phyloP scores from a whole-genome alignment of 306 rosid species.

The Acacia acuminata region DNA sequence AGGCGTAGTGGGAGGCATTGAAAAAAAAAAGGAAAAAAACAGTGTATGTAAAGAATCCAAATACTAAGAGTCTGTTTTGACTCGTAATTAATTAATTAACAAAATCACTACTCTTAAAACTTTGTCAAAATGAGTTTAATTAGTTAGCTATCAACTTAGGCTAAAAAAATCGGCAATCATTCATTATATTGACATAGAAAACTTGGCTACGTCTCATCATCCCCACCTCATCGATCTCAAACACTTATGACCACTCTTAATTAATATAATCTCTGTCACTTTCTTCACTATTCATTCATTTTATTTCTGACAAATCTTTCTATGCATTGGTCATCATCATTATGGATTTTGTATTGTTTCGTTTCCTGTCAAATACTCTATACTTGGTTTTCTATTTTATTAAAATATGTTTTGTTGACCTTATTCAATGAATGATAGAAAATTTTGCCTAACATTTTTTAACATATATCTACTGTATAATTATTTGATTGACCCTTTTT shows the following conservation, averaged over 20 bases:
- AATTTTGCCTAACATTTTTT: neutral
- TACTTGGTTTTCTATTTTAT: neutral
- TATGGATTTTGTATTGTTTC: neutral
- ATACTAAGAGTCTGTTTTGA: conserved; percentile 8
- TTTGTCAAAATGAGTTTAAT: conserved; percentile 21
- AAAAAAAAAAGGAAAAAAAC: neutral
- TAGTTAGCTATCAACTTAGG: neutral
- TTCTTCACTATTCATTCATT: neutral
- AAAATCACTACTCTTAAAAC: conserved; percentile 5
- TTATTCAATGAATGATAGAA: neutral
- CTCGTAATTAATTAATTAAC: neutral
- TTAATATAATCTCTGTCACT: neutral
- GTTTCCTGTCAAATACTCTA: neutral
- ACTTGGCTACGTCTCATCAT: conserved; percentile 1
- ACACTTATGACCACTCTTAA: neutral
- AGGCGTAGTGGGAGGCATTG: conserved; percentile 21
- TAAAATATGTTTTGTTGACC: neutral
- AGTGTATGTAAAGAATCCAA: conserved; percentile 39
- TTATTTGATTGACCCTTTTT: neutral
- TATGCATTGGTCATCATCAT: neutral
- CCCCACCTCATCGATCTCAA: neutral
- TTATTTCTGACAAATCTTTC: neutral
- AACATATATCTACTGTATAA: neutral
- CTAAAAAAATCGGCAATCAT: conserved; percentile 27
- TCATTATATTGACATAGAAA: conserved; percentile 10